Evolutionary conservation across 2,329 filamentous ascomycete species (phyloP).

Genomic region (Dryadomyces quercivorus): DNA sequence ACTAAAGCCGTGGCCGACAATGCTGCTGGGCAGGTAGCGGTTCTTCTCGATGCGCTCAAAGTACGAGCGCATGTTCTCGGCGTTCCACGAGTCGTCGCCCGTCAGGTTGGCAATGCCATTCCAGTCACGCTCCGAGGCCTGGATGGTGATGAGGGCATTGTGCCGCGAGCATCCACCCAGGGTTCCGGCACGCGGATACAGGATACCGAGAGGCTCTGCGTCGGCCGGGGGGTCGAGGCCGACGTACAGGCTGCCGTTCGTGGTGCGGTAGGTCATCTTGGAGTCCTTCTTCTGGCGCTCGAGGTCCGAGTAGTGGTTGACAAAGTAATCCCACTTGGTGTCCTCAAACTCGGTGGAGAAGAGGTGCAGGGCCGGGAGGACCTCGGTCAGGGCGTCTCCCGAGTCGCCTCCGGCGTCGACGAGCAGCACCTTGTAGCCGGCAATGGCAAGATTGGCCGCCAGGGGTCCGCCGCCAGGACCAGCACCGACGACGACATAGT

Average conservation of each 20-base stretch:
- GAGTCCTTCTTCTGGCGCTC: slow-evolving; percentile 35
- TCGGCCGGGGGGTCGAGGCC: slow-evolving; percentile 21
- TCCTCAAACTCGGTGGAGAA: slow-evolving; percentile 14
- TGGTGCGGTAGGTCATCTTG: slow-evolving; percentile 30
- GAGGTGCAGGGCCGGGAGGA: slow-evolving; percentile 15
- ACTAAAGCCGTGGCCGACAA: slow-evolving; percentile 35
- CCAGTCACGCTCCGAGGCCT: slow-evolving; percentile 29
- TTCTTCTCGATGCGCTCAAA: slow-evolving; percentile 41
- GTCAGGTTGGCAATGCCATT: slow-evolving; percentile 26
- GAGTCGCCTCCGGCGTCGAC: slow-evolving; percentile 44
- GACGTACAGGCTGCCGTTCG: slow-evolving; percentile 23
- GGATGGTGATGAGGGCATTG: slow-evolving; percentile 26
- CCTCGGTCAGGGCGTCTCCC: slow-evolving; percentile 18
- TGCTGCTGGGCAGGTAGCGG: slow-evolving; percentile 29
- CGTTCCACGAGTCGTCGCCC: slow-evolving; percentile 28
- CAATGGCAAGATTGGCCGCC: slow-evolving; percentile 45
- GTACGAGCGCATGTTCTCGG: slow-evolving; percentile 45
- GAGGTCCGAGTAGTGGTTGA: slow-evolving; percentile 44
- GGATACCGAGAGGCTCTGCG: slow-evolving; percentile 20
- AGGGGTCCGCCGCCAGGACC: slow-evolving; percentile 47
- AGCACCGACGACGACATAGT: slow-evolving; percentile 51
- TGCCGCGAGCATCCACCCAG: slow-evolving; percentile 25
- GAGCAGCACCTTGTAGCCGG: slow-evolving; percentile 47
- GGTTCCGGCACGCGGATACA: slow-evolving; percentile 25
- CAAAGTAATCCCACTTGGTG: slow-evolving; percentile 45